Evolutionary conservation across 805 yeast genomes (phyloP), one percentile per base, ranked within the genome.

Genomic region (Clavispora phyllophila): DNA sequence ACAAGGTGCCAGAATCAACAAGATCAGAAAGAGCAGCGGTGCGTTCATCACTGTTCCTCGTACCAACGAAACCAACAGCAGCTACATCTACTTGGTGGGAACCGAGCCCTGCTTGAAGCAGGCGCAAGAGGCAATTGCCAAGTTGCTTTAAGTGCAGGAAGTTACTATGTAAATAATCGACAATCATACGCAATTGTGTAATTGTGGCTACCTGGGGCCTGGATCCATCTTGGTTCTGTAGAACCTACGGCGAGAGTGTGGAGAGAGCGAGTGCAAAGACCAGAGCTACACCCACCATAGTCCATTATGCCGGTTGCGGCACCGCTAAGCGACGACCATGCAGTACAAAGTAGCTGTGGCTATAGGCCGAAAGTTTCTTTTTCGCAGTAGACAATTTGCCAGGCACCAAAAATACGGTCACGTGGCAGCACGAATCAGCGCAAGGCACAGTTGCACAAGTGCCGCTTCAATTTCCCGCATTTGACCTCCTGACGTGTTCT

Each of bases 41-140:
- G 72, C 84, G 29, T 71, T 76, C 44, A 76, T 86, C 47, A 70
- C 72, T 39, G 79, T 85, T 42, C 95, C 93, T 51, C 78, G 79
- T 61, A 65, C 66, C 36, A 62, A 61, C 37, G 84, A 81, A 47
- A 67, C 72, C 47, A 56, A 73, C 47, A 66, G 70, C 49, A 73
- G 81, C 45, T 76, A 76, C 47, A 70, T 84, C 32, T 73, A 72
- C 54, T 61, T 85, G 50, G 75, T 77, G 52, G 95, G 93, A 49
- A 65, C 76, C 23, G 71, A 68, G 46, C 78, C 71, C 36, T 74
- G 76, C 45, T 74, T 85, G 54, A 50, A 54, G 24, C 42, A 42
- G 25, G 74, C 73, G 8, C 36, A 43, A 33, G 47, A 36, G 29
- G 43, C 39, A 24, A 39, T 51, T 37, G 22, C 32, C 33, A 49